A percentile compares a stretch with the other conserved stretches of the same genome.
Evolutionary conservation across 2,329 filamentous ascomycete genomes (phyloP).

Genomic region (Aspergillus ustus): DNA sequence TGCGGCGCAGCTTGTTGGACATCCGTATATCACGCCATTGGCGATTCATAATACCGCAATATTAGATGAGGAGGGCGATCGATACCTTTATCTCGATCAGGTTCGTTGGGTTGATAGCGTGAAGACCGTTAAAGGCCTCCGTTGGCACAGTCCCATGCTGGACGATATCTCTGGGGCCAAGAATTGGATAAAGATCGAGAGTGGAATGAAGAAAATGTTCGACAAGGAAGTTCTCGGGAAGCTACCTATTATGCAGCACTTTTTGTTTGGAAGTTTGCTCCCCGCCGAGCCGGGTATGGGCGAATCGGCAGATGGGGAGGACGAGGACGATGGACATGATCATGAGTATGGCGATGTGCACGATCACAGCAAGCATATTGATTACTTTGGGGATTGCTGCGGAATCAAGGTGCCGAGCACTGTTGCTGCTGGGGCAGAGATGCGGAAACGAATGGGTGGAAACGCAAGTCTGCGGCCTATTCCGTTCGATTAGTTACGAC

Average conservation of each 20-base stretch:
- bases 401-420: conserved; percentile 97
- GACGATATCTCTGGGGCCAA: conserved; percentile 94
- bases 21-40: conserved; percentile 77
- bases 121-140: conserved; percentile 90
- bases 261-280: conserved; percentile 86
- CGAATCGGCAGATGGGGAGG: conserved; percentile 51
- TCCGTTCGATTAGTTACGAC: conserved; percentile 48
- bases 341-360: conserved; percentile 70
- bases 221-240: conserved; percentile 90
- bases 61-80: conserved; percentile 80
- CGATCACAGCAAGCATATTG: conserved; percentile 60
- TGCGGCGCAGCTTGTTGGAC: conserved; percentile 83
- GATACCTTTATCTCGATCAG: conserved; percentile 91
- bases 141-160: conserved; percentile 98
- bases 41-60: conserved; percentile 87
- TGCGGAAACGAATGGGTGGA: conserved; percentile 72
- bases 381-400: conserved; percentile 91
- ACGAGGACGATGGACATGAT: conserved; percentile 58
- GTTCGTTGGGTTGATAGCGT: conserved; percentile 93
- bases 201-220: conserved; percentile 97
- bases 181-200: conserved; percentile 90
- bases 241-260: conserved; percentile 97
- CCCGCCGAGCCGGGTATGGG: conserved; percentile 81
- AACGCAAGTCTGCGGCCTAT: conserved; percentile 64
- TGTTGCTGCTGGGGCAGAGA: conserved; percentile 86